phyloP scores from a whole-genome alignment of 2,329 filamentous ascomycete species.

The Sclerotinia minor region DNA sequence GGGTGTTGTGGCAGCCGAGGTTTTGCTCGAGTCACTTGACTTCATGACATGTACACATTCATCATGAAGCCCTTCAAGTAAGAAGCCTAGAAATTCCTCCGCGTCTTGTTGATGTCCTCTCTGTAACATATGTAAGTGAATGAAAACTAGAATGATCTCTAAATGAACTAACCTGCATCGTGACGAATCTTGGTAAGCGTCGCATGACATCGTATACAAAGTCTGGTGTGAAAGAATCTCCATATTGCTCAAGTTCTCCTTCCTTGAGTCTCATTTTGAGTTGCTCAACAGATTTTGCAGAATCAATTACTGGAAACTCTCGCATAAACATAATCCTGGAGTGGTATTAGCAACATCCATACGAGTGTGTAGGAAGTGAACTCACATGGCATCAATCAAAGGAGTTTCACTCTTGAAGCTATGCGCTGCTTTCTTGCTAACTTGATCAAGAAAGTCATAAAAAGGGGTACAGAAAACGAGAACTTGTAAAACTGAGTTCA shows the following conservation, averaged over 20 bases:
- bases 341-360: slow-evolving; percentile 28
- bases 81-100: slow-evolving; percentile 91
- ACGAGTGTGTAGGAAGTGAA: slow-evolving; percentile 31
- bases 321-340: slow-evolving; percentile 89
- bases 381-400: slow-evolving; percentile 88
- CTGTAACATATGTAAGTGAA: slow-evolving; percentile 47
- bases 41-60: slow-evolving; percentile 80
- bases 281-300: slow-evolving; percentile 71
- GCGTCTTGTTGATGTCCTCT: slow-evolving; percentile 97
- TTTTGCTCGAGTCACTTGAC: slow-evolving; percentile 37
- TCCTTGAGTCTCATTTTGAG: slow-evolving; percentile 73
- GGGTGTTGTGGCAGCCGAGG: slow-evolving; percentile 49
- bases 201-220: slow-evolving; percentile 94
- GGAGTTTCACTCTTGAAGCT: slow-evolving; percentile 96
- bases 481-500: slow-evolving; percentile 98
- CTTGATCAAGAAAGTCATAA: slow-evolving; percentile 87
- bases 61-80: slow-evolving; percentile 89
- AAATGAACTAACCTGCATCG: slow-evolving; percentile 75
- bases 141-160: slow-evolving; percentile 18
- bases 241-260: slow-evolving; percentile 84
- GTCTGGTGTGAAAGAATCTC: slow-evolving; percentile 87
- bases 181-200: slow-evolving; percentile 81
- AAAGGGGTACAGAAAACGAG: slow-evolving; percentile 92
- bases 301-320: slow-evolving; percentile 84
- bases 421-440: slow-evolving; percentile 78